Evolutionary conservation across 768 basidiomycete species (phyloP).

Genomic region (Hemileccinum impolitum): DNA sequence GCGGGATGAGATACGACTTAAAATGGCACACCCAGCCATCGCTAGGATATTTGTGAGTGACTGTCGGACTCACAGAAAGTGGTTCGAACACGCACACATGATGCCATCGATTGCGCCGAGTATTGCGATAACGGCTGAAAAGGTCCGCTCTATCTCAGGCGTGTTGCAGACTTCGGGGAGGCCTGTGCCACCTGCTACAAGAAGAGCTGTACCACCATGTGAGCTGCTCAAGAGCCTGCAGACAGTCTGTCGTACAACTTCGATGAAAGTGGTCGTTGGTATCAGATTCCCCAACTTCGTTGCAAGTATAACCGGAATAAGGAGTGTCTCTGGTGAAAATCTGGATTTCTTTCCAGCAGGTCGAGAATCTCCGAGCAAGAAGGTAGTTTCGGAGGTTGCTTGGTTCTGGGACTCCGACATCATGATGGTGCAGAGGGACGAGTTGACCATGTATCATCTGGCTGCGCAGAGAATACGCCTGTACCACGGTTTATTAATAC

Average conservation of each 20-base stretch:
- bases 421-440: too few species aligned
- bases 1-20: slow-evolving; percentile 23
- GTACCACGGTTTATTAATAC: too few species aligned
- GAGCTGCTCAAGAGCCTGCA: slow-evolving; percentile 24
- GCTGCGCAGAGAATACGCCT: too few species aligned
- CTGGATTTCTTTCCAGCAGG: background rate
- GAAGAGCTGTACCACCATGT: slow-evolving; percentile 3
- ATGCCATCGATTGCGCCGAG: slow-evolving; percentile 10
- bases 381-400: background rate
- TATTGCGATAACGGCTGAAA: slow-evolving; percentile 17
- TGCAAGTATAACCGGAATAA: slow-evolving; percentile 28
- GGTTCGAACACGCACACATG: too few species aligned
- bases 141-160: slow-evolving; percentile 21
- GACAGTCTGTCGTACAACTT: slow-evolving; percentile 23
- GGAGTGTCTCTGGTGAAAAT: slow-evolving; percentile 17
- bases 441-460: too few species aligned
- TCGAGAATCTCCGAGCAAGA: slow-evolving; percentile 6
- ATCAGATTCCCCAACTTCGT: slow-evolving; percentile 20
- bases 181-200: slow-evolving; percentile 8
- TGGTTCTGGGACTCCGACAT: too few species aligned
- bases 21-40: slow-evolving; percentile 20
- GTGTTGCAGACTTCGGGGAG: slow-evolving; percentile 18
- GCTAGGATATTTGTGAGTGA: slow-evolving; percentile 15
- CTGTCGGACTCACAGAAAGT: background rate
- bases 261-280: slow-evolving; percentile 25